These are phyloP conservation scores for Papiliotrema fonsecae DNA, from an alignment of 1,284 basidiomycete genomes.

Conservation along the genomic window DNA sequence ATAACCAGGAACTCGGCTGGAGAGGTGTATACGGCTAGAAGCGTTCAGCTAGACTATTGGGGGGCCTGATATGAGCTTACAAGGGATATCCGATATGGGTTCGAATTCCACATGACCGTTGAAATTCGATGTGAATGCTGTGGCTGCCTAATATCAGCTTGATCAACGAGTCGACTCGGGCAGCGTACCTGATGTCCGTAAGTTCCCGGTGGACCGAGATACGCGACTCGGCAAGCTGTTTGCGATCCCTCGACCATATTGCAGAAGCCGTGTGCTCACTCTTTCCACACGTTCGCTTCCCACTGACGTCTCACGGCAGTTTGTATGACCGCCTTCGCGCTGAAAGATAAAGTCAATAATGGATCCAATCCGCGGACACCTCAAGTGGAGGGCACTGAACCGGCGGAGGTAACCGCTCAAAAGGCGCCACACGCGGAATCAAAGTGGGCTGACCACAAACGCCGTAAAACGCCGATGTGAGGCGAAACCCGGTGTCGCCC, in stretches of 20 bases:
- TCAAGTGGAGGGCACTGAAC: neutral
- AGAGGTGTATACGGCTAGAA: constrained; percentile 28
- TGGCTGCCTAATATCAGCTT: constrained; percentile 20
- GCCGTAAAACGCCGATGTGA: neutral
- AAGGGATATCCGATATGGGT: constrained; percentile 31
- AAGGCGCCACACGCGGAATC: constrained; percentile 2
- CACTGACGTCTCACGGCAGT: too few relatives aligned
- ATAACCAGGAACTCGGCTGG: constrained; percentile 31
- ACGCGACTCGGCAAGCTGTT: constrained; percentile 20
- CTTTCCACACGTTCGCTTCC: too few relatives aligned
- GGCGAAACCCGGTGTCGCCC: constrained; percentile 1
- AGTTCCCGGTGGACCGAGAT: constrained; percentile 45
- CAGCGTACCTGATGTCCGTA: constrained; percentile 44
- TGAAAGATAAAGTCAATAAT: too few relatives aligned
- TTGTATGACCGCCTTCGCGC: too few relatives aligned
- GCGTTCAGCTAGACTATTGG: too few relatives aligned
- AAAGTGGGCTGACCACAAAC: neutral
- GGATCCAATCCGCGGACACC: too few relatives aligned
- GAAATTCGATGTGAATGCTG: neutral
- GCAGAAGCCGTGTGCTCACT: too few relatives aligned
- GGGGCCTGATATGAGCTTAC: constrained; percentile 30
- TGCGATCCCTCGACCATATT: neutral
- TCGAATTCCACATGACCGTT: constrained; percentile 9
- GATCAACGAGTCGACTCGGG: neutral
- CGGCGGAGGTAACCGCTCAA: neutral